phyloP scores from a whole-genome alignment of 208 protist genomes.

The Leishmania aethiopica region DNA sequence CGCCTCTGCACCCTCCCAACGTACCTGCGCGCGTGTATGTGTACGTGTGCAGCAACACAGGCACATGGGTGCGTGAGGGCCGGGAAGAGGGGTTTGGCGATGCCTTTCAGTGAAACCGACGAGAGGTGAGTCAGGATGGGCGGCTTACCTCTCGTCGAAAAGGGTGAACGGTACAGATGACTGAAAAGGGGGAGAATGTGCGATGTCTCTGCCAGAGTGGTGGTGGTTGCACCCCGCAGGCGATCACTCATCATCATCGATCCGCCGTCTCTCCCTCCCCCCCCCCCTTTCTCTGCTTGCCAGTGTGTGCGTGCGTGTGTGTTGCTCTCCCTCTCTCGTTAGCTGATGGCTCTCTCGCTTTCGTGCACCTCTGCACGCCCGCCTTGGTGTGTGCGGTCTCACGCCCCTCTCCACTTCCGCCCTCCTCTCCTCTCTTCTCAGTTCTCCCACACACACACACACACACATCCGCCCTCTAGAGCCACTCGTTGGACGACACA shows the following conservation, averaged over 20 bases:
- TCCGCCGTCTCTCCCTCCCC: not conserved
- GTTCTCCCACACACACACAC: not conserved
- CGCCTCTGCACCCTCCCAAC: not conserved
- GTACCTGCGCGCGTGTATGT: not conserved
- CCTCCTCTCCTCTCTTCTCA: not conserved
- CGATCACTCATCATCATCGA: not conserved
- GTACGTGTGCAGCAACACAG: not conserved
- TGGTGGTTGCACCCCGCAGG: not conserved
- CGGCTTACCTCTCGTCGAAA: too few species aligned
- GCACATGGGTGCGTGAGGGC: not conserved
- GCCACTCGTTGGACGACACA: not conserved
- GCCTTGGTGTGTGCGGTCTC: not conserved
- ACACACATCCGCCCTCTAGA: not conserved
- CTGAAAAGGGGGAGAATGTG: not conserved
- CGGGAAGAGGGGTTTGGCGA: not conserved
- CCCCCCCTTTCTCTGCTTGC: not conserved
- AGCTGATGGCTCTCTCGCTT: not conserved
- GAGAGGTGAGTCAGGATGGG: not conserved
- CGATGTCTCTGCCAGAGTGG: not conserved
- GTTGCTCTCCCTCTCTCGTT: not conserved
- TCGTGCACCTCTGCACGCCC: not conserved
- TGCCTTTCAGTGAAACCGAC: not conserved
- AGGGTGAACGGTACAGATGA: not conserved
- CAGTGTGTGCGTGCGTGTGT: not conserved
- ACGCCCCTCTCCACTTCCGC: not conserved